Conservation (phyloP, 1,284 basidiomycete species). For the Cryptococcus amylolentus region DNA sequence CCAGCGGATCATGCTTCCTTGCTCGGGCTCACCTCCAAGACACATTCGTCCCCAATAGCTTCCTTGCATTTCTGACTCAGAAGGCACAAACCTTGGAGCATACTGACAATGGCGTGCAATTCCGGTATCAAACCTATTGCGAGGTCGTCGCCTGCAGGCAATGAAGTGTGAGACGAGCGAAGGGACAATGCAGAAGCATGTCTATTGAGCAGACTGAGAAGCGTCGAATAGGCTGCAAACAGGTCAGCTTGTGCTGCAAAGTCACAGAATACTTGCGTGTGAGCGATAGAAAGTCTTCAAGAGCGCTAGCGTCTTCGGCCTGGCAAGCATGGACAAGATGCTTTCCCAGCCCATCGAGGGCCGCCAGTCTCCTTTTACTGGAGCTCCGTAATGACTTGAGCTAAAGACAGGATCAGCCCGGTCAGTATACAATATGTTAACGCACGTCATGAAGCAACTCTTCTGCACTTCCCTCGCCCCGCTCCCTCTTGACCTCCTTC, state of each 20-base stretch:
- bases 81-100: slow-evolving; percentile 76
- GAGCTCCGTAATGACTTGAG: slow-evolving; percentile 29
- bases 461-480: slow-evolving; percentile 13
- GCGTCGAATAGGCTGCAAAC: slow-evolving; percentile 26
- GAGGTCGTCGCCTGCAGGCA: slow-evolving; percentile 30
- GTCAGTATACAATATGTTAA: slow-evolving; percentile 5
- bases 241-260: neutral
- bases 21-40: slow-evolving; percentile 61
- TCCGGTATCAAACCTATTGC: slow-evolving; percentile 29
- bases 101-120: slow-evolving; percentile 53
- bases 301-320: neutral
- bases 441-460: slow-evolving; percentile 32
- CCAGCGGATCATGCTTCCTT: slow-evolving; percentile 1
- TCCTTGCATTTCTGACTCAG: slow-evolving; percentile 65
- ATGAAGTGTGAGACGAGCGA: slow-evolving; percentile 23
- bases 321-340: slow-evolving; percentile 12
- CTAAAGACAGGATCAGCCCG: slow-evolving; percentile 9
- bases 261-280: slow-evolving; percentile 2
- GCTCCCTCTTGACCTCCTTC: slow-evolving; percentile 1
- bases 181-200: slow-evolving; percentile 32
- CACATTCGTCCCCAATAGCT: slow-evolving; percentile 64
- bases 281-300: slow-evolving; percentile 1
- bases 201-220: slow-evolving; percentile 31
- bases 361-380: slow-evolving; percentile 21
- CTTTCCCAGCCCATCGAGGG: slow-evolving; percentile 24